Percentiles rank a stretch among this genome's conserved stretches.
Evolutionary conservation across 106 monocot species (phyloP).

Genomic region (Allium fistulosum): DNA sequence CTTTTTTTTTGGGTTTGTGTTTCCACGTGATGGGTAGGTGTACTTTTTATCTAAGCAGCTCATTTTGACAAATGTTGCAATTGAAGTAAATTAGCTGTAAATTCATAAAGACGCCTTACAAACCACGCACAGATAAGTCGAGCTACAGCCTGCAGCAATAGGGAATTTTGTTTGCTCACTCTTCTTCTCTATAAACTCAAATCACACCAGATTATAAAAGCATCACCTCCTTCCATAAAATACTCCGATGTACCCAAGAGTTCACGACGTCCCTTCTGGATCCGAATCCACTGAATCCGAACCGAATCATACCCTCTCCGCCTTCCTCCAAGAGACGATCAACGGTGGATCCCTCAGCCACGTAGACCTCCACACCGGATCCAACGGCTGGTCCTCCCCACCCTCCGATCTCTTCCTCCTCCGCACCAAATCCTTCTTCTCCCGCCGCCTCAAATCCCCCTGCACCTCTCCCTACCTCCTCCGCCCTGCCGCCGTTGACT

Average conservation of each 20-base stretch:
- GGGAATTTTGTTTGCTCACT: no score
- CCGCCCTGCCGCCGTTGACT: constrained; percentile 64
- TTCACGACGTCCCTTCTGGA: not conserved
- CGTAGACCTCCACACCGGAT: constrained; percentile 51
- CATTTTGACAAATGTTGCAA: no score
- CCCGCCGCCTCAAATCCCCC: constrained; percentile 34
- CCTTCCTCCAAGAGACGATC: constrained; percentile 21
- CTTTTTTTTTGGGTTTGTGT: no score
- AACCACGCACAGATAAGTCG: no score
- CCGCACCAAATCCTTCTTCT: constrained; percentile 23
- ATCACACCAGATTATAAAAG: no score
- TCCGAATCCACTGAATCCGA: not conserved
- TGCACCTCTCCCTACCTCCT: constrained; percentile 48
- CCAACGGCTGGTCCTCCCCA: constrained; percentile 79
- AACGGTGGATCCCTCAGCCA: constrained; percentile 42
- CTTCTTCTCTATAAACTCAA: no score
- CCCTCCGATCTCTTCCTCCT: constrained; percentile 56
- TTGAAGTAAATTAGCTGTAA: no score
- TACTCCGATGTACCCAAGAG: constrained; percentile 1
- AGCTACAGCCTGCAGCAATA: no score
- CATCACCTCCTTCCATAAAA: no score
- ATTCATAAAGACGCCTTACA: no score
- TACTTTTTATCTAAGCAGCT: no score
- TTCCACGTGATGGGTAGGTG: no score
- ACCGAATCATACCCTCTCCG: not conserved